Evolutionary conservation across 2,329 filamentous ascomycete species (phyloP), one percentile per base, ranked within the genome.

Genomic region (Cladophialophora immunda): DNA sequence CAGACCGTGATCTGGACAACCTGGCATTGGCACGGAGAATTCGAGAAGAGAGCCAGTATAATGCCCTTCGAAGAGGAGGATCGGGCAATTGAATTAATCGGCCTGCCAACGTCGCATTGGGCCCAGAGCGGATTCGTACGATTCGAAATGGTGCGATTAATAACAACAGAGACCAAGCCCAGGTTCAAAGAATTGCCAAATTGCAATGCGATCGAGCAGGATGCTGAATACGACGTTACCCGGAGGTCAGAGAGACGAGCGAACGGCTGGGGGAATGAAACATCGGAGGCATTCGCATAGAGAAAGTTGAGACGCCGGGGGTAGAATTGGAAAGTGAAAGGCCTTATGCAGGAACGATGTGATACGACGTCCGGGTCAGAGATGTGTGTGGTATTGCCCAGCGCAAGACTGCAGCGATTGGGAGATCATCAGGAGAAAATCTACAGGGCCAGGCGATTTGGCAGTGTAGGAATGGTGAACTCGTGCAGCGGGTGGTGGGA

Each of bases 331-430:
- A 15, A 22, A 58, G 27, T 56, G 45, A 34, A 61, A 30, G 47
- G 61, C 65, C 66, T 68, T 68, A 68, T 68, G 66, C 66, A 65
- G 66, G 66, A 68, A 68, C 66, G 50, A 50, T 63, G 58, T 60
- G 55, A 59, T 62, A 53, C 59, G 62, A 58, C 56, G n/a, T 45
- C 9, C 45, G 25, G 22, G 45, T 50, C 45, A 50, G 22, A 22
- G 19, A 25, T 25, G 45, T 58, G 58, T 38, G 58, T 62, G 58
- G 30, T 34, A 54, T 52, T 50, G 15, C 47, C 45, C 22, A 29
- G 47, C 34, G 45, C 25, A 54, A 29, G 47, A 52, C 9, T 32
- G 30, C 17, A 62, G 58, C 45, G 47, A 52, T 62, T 62, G 19
- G 38, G 38, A 52, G 45, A 38, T 32, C 22, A 52, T 19, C 29